phyloP scores from a whole-genome alignment of 495 filamentous ascomycete genomes.

The Penicillium canariense region DNA sequence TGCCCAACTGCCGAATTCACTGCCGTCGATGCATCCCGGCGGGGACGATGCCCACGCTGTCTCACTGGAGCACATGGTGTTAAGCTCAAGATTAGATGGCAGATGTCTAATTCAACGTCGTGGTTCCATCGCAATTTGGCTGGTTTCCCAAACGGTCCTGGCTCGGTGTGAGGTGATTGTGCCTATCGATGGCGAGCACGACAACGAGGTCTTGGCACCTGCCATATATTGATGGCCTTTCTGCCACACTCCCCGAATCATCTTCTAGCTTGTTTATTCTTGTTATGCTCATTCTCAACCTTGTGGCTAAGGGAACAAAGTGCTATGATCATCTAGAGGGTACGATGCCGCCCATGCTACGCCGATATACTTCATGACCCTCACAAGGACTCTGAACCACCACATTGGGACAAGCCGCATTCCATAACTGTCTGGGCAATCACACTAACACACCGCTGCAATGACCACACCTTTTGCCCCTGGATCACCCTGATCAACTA shows the following conservation, averaged over 20 bases:
- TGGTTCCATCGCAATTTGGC: constrained; percentile 3
- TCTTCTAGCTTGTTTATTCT: not conserved
- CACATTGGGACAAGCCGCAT: not conserved
- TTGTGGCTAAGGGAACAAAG: not conserved
- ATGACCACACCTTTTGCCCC: not conserved
- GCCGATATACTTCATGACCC: not conserved
- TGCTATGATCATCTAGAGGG: not conserved
- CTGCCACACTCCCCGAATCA: not conserved
- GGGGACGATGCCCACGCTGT: constrained; percentile 7
- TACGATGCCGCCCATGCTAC: not conserved
- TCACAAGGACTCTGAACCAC: not conserved
- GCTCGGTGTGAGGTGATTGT: constrained; percentile 39
- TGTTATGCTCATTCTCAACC: not conserved
- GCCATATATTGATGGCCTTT: constrained; percentile 22
- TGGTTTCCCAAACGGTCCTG: constrained; percentile 10
- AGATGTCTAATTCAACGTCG: constrained; percentile 19
- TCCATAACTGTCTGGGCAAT: no score
- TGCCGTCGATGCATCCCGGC: constrained; percentile 26
- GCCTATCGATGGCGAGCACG: constrained; percentile 34
- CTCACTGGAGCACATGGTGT: constrained; percentile 8
- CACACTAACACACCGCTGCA: constrained; percentile 3
- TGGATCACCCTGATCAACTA: constrained; percentile 2
- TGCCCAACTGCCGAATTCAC: constrained; percentile 29
- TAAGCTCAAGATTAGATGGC: constrained; percentile 25
- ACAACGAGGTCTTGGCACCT: constrained; percentile 33